Base-by-base conservation (phyloP, 495 filamentous ascomycete genomes). In the Lichina pygmaea region DNA sequence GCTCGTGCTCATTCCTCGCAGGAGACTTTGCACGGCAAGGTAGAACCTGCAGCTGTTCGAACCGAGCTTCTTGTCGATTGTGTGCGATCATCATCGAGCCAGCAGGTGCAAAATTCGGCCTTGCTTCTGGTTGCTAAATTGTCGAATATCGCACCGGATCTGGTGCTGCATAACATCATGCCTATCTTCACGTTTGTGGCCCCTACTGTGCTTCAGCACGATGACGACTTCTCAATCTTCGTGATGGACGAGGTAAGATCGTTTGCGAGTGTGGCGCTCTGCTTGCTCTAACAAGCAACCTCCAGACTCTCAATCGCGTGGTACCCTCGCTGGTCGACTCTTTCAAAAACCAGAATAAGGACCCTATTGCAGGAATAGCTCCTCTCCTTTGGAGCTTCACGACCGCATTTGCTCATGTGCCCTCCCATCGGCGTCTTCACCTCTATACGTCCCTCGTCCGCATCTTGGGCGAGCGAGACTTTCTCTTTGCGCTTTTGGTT, bases 161-260 rank as follows among this genome's bases (percentile, higher is more conserved):
- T 84, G 17, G 80, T 97, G 8, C 67, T 95, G 44, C 86, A 97
- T 55, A 93, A 81, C 49, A 80, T 97, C 44, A 95, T 97, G 89
- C 91, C 91, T 6, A 86, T 97, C 34, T 97, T 97, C 60, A 94
- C 89, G 0, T 94, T 93, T 59, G 92, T 94, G 81, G 80, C 84
- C 36, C 74, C 76, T 32, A 86, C 78, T 30, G 74, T 92, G 8
- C 68, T 97, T 16, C 72, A 78, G 33, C 84, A 91, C 60, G 77
- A 83, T 49, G 89, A 97, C 53, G 86, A 94, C 38, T 94, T 89
- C 59, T 95, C 89, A 6, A 84, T 83, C 5, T 77, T 91, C 53
- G 86, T 95, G 30, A 83, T 94, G 48, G 79, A 78, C 45, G 72
- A 80, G 57, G 46, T 54, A 39, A 8, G 37, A 7, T 17, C 13